Percentiles rank a stretch among this genome's conserved stretches.
Conservation (phyloP, 139 green algal species). For the Chlamydomonas schloesseri region DNA sequence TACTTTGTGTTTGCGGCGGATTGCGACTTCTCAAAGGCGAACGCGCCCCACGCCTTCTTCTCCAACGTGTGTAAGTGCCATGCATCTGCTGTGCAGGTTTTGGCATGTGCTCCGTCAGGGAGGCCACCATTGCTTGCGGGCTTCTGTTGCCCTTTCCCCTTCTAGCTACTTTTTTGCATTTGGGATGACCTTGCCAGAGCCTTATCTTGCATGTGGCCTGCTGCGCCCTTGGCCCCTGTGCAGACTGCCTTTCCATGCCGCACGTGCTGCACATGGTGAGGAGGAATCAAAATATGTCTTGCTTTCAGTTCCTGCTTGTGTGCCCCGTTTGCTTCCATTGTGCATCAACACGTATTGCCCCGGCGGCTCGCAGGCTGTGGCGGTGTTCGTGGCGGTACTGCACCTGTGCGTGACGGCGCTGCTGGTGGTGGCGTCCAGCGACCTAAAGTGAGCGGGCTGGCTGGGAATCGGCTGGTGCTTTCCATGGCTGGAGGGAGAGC, state of each 20-base stretch:
- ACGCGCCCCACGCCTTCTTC: constrained; percentile 8
- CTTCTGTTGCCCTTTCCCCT: background rate
- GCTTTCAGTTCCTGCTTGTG: too few relatives aligned
- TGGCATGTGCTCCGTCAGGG: background rate
- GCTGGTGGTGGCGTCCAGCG: constrained; percentile 17
- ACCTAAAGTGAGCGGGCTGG: constrained; percentile 12
- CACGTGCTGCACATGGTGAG: constrained; percentile 38
- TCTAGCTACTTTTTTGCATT: background rate
- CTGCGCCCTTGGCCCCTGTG: background rate
- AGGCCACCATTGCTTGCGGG: background rate
- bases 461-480: too few relatives aligned
- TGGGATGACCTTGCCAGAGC: background rate
- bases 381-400: background rate
- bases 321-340: too few relatives aligned
- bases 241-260: constrained; percentile 31
- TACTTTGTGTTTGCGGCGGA: constrained; percentile 33
- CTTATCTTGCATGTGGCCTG: background rate
- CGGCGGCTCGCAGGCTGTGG: background rate
- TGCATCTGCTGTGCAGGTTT: background rate
- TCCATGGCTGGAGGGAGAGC: too few relatives aligned
- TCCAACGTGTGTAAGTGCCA: constrained; percentile 2
- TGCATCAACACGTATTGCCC: too few relatives aligned
- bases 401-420: constrained; percentile 32
- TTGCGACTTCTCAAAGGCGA: background rate
- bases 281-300: too few relatives aligned